Base-by-base conservation (phyloP, 2,329 filamentous ascomycete species). In the Penicillium sp. region DNA sequence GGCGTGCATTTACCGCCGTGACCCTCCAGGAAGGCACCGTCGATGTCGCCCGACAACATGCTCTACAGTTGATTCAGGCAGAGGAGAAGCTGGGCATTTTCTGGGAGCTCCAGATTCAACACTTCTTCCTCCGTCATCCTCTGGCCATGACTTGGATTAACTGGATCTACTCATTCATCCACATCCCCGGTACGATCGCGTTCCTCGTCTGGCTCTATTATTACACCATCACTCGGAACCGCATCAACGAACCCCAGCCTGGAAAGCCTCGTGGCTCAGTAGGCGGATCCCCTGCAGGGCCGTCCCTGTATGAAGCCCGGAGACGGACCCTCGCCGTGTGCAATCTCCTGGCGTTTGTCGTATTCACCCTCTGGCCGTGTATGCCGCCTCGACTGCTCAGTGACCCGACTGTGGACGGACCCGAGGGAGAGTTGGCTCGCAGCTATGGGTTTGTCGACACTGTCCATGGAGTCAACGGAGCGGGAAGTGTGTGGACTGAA, bases 111-210 rank as follows among this genome's bases (percentile, higher is more conserved):
- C 72, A 72, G 10, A 76, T 88, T 40, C 86, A 89, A 68, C 66
- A 67, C 29, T 78, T 72, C 66, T 81, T 82, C 62, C 69, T 82
- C 43, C 66, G 70, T 18, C 77, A 78, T 44, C 78, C 82, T 1
- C 63, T 72, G 25, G 60, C 85, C 37, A 79, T 89, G 74, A 79
- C 75, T 57, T 87, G 80, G 80, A 86, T 83, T 59, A 89, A 89
- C 69, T 79, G 84, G 61, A 77, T 81, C 25, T 89, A 89, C 70
- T 88, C 84, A 5, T 88, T 88, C 69, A 87, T 89, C 61, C 86
- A 89, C 66, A 89, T 89, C 50, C 86, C 86, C 0, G 86, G 84
- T 12, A 88, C 85, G 5, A 88, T 89, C 56, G 76, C 84, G 39
- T 89, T 88, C 62, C 74, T 82, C 23, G 76, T 82, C 32, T 78